phyloP scores from a whole-genome alignment of 306 rosid genomes.

The Luffa aegyptiaca region DNA sequence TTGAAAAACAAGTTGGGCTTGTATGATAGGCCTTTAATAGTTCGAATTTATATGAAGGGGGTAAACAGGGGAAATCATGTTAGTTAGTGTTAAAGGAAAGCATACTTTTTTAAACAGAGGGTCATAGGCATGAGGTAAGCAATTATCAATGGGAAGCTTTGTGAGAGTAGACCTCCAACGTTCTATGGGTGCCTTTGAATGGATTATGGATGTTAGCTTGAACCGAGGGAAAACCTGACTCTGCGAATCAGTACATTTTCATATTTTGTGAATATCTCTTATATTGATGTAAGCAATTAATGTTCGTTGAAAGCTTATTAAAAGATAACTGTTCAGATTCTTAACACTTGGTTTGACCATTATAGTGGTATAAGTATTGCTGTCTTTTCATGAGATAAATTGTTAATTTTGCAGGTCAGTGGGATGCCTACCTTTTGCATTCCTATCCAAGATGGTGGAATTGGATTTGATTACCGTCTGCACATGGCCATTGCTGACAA shows the following conservation, averaged over 20 bases:
- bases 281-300: not conserved
- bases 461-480: conserved; percentile 91
- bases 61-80: not conserved
- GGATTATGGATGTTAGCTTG: not conserved
- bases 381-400: not conserved
- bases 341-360: not conserved
- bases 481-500: conserved; percentile 98
- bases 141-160: not conserved
- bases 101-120: not conserved
- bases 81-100: not conserved
- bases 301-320: not conserved
- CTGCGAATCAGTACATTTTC: not conserved
- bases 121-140: not conserved
- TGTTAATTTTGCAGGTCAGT: conserved; percentile 63
- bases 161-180: not conserved
- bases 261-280: not conserved
- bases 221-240: not conserved
- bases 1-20: not conserved
- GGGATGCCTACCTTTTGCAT: conserved; percentile 96
- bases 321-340: not conserved
- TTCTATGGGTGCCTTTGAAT: not conserved
- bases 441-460: conserved; percentile 79
- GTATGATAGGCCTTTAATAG: not conserved
- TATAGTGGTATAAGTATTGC: not conserved
- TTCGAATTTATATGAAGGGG: not conserved